These are phyloP conservation scores for Hypoxylon perforatum DNA, from an alignment of 495 filamentous ascomycete species.

Conservation along the genomic window DNA sequence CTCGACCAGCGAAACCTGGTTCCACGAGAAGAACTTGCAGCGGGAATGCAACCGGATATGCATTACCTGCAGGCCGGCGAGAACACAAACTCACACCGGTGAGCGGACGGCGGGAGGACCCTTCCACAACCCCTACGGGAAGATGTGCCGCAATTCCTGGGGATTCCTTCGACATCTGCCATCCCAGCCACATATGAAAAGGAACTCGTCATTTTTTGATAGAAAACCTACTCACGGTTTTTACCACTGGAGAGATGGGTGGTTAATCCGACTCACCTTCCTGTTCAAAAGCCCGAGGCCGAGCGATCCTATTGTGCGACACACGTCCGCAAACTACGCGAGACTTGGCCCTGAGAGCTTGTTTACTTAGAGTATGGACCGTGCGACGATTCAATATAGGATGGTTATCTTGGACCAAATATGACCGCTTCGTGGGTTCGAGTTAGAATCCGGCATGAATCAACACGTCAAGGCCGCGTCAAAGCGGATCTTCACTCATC, in stretches of 20 bases:
- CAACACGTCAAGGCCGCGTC: conserved; percentile 15
- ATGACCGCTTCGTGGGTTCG: conserved; percentile 2
- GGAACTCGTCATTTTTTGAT: conserved; percentile 12
- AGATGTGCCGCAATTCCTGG: conserved; percentile 32
- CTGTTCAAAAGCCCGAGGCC: neutral
- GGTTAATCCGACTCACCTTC: conserved; percentile 4
- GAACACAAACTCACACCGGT: conserved; percentile 35
- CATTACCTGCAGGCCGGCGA: conserved; percentile 37
- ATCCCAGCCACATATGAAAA: neutral
- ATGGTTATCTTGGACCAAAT: neutral
- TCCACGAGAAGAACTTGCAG: conserved; percentile 36
- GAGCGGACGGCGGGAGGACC: conserved; percentile 19
- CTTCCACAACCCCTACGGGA: conserved; percentile 32
- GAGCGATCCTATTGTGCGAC: conserved; percentile 1
- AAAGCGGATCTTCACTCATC: conserved; percentile 19
- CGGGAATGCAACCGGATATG: conserved; percentile 43
- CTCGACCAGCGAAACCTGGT: conserved; percentile 31
- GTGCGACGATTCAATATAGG: conserved; percentile 1
- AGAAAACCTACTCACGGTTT: neutral
- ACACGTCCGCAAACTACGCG: neutral
- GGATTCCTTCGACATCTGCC: conserved; percentile 3
- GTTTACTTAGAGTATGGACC: neutral
- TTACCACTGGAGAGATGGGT: conserved; percentile 6
- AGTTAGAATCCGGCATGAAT: conserved; percentile 23
- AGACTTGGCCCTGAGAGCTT: conserved; percentile 6